A percentile compares a stretch with the other conserved stretches of the same genome.
phyloP scores from a whole-genome alignment of 495 filamentous ascomycete genomes.

The Penicillium odoratum region DNA sequence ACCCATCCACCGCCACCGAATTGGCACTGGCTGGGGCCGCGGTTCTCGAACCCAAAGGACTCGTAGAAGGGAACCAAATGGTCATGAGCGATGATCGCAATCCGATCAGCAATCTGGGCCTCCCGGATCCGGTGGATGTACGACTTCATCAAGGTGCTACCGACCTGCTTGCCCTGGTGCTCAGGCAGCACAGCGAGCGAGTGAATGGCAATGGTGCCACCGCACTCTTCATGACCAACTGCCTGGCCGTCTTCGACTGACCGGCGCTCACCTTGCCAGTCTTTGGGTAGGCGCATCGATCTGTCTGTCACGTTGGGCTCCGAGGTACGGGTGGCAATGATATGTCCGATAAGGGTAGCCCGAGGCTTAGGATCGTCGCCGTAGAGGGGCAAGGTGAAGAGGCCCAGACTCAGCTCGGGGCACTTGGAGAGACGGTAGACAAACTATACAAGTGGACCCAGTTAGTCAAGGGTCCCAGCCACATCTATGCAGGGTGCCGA shows the following conservation, averaged over 20 bases:
- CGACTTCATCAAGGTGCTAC: conserved; percentile 70
- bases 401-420: conserved; percentile 76
- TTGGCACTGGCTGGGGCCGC: conserved; percentile 62
- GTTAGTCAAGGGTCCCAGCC: conserved; percentile 10
- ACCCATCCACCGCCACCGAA: conserved; percentile 83
- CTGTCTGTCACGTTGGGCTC: conserved; percentile 65
- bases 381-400: conserved; percentile 63
- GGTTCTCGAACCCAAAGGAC: conserved; percentile 67
- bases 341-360: conserved; percentile 72
- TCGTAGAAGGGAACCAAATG: conserved; percentile 73
- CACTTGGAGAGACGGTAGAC: conserved; percentile 76
- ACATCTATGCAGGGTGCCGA: not conserved
- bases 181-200: conserved; percentile 76
- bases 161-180: conserved; percentile 73
- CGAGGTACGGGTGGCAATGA: conserved; percentile 70
- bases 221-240: conserved; percentile 67
- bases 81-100: conserved; percentile 78
- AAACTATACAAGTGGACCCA: conserved; percentile 53
- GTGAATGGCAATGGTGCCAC: conserved; percentile 76
- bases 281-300: conserved; percentile 70
- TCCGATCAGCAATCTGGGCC: conserved; percentile 65
- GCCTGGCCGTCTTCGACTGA: conserved; percentile 34
- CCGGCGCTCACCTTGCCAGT: conserved; percentile 56
- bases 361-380: conserved; percentile 46
- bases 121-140: conserved; percentile 72